These are phyloP conservation scores for Moricandia arvensis DNA, from an alignment of 345 rosid genomes.

Conservation along the genomic window DNA sequence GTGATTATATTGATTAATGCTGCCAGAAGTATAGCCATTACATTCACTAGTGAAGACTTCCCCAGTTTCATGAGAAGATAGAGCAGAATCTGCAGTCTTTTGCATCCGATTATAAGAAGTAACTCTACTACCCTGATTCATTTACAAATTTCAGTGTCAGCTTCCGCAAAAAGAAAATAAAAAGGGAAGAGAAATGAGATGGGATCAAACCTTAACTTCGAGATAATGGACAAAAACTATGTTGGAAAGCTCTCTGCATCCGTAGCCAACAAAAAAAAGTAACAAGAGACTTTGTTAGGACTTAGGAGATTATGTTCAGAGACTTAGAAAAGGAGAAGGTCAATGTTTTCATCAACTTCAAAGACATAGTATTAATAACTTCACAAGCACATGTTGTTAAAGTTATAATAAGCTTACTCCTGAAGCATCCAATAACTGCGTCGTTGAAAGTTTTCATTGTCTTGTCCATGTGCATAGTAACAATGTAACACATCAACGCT, in stretches of 20 bases:
- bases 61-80: conserved; percentile 49
- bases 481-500: conserved; percentile 90
- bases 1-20: conserved; percentile 44
- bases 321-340: background rate
- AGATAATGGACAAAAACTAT: conserved; percentile 92
- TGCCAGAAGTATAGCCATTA: conserved; percentile 56
- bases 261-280: conserved; percentile 10
- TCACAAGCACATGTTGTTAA: background rate
- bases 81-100: conserved; percentile 46
- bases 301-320: no score
- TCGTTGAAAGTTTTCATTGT: conserved; percentile 81
- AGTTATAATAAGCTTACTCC: conserved; percentile 60
- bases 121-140: conserved; percentile 58
- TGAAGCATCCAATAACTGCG: conserved; percentile 99
- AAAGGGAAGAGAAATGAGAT: background rate
- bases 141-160: background rate
- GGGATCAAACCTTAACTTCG: conserved; percentile 68
- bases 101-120: conserved; percentile 52
- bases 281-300: conserved; percentile 26
- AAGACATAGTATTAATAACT: background rate
- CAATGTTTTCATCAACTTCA: background rate
- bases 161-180: background rate
- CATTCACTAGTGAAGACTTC: conserved; percentile 44
- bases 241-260: conserved; percentile 71
- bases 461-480: conserved; percentile 96